These are phyloP conservation scores for Salix dunnii DNA, from an alignment of 345 rosid genomes.

Conservation along the genomic window DNA sequence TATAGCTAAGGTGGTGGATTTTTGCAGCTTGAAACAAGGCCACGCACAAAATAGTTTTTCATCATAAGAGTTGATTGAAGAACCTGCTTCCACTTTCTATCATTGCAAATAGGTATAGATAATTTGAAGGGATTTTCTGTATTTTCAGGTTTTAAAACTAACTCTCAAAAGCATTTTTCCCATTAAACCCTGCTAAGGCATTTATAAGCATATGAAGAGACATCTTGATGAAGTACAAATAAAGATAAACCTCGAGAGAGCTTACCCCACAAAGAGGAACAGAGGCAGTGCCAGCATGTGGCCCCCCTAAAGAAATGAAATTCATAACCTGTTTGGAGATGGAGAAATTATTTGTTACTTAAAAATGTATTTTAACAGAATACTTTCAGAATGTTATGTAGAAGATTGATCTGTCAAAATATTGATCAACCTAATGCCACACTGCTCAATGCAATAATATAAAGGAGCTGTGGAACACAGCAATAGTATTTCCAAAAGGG, in stretches of 20 bases:
- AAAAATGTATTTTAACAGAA: neutral
- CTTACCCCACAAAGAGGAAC: constrained; percentile 95
- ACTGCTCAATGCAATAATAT: neutral
- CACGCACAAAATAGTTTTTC: neutral
- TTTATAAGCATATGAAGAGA: neutral
- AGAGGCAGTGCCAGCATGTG: constrained; percentile 96
- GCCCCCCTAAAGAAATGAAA: constrained; percentile 84
- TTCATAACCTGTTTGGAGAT: constrained; percentile 57
- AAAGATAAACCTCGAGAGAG: constrained; percentile 1
- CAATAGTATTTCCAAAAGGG: neutral
- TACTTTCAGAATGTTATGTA: neutral
- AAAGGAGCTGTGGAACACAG: neutral
- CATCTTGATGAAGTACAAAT: neutral
- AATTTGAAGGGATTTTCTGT: neutral
- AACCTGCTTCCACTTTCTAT: neutral
- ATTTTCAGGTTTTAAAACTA: neutral
- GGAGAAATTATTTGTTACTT: neutral
- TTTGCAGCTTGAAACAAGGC: neutral
- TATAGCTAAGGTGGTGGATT: neutral
- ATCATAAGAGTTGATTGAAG: neutral
- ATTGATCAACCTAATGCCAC: neutral
- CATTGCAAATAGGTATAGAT: neutral
- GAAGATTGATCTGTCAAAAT: neutral
- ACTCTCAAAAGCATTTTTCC: too few species aligned
- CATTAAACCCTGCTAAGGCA: neutral